Conservation (phyloP, 2,329 filamentous ascomycete species). For the Ophiocordyceps sinensis region DNA sequence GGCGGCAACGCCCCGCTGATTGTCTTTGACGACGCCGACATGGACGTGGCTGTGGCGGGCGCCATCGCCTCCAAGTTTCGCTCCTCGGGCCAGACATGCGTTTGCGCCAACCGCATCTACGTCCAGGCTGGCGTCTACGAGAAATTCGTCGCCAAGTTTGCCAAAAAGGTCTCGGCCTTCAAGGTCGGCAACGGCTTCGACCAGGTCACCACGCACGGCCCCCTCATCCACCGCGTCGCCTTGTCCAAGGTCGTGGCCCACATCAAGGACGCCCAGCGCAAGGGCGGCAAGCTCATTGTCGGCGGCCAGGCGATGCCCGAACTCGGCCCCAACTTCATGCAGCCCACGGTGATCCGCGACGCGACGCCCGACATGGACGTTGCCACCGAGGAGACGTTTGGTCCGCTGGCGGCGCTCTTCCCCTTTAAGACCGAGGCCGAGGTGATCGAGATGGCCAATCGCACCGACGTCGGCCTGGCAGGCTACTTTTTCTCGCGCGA, state of each 20-base stretch:
- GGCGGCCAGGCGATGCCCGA: conserved; percentile 63
- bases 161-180: conserved; percentile 59
- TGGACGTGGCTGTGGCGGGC: conserved; percentile 71
- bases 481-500: conserved; percentile 81
- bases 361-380: conserved; percentile 80
- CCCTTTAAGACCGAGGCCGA: conserved; percentile 80
- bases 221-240: conserved; percentile 74
- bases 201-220: conserved; percentile 60
- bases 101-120: conserved; percentile 75
- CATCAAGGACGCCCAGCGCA: conserved; percentile 62
- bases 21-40: conserved; percentile 87
- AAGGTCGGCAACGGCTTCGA: conserved; percentile 64
- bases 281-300: conserved; percentile 60
- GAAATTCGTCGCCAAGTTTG: conserved; percentile 52
- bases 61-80: conserved; percentile 86
- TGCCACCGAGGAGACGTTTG: conserved; percentile 84
- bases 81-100: conserved; percentile 88
- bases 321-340: conserved; percentile 74
- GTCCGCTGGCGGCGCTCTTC: conserved; percentile 82
- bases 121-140: conserved; percentile 70
- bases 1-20: conserved; percentile 95
- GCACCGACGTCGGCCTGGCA: conserved; percentile 71
- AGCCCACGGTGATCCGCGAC: conserved; percentile 76
- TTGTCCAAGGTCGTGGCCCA: conserved; percentile 66
- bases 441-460: conserved; percentile 72